These are phyloP conservation scores for Monosporascus sp. DNA, from an alignment of 2,329 filamentous ascomycete species.

Conservation along the genomic window DNA sequence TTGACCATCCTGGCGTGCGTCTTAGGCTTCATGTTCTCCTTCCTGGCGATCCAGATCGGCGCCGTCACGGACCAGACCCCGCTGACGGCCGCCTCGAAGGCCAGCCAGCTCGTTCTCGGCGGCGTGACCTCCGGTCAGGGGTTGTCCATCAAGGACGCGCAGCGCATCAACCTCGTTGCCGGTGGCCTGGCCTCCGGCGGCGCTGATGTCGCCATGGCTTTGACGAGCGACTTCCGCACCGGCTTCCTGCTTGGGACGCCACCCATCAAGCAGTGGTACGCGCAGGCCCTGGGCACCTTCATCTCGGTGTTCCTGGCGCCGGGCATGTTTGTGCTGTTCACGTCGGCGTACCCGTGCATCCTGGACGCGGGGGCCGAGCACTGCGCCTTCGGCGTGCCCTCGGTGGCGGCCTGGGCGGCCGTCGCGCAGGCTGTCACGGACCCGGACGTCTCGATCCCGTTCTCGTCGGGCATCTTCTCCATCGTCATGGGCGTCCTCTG, in stretches of 20 bases:
- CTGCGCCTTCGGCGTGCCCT: conserved; percentile 58
- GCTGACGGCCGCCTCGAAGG: conserved; percentile 61
- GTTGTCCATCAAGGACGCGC: conserved; percentile 44
- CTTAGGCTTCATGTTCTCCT: conserved; percentile 55
- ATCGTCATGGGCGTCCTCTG: conserved; percentile 49
- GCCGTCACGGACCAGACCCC: conserved; percentile 58
- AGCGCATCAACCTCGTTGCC: conserved; percentile 60
- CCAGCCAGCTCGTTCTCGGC: conserved; percentile 63
- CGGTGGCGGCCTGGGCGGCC: conserved; percentile 60
- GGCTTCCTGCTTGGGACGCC: conserved; percentile 62
- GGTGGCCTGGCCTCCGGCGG: conserved; percentile 51
- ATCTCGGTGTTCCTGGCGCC: conserved; percentile 63
- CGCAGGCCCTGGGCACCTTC: conserved; percentile 56
- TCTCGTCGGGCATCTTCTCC: conserved; percentile 50
- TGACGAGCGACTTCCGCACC: conserved; percentile 61
- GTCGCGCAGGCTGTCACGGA: conserved; percentile 58
- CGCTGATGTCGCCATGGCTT: conserved; percentile 46
- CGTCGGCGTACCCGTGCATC: conserved; percentile 64
- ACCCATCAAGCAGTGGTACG: conserved; percentile 60
- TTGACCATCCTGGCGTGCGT: conserved; percentile 50
- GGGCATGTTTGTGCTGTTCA: conserved; percentile 63
- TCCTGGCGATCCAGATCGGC: conserved; percentile 55
- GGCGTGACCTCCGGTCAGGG: conserved; percentile 54
- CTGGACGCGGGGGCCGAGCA: conserved; percentile 39
- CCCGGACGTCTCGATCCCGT: conserved; percentile 49